These are phyloP conservation scores for Syzygium aqueum DNA, from an alignment of 345 rosid species.

Conservation along the genomic window DNA sequence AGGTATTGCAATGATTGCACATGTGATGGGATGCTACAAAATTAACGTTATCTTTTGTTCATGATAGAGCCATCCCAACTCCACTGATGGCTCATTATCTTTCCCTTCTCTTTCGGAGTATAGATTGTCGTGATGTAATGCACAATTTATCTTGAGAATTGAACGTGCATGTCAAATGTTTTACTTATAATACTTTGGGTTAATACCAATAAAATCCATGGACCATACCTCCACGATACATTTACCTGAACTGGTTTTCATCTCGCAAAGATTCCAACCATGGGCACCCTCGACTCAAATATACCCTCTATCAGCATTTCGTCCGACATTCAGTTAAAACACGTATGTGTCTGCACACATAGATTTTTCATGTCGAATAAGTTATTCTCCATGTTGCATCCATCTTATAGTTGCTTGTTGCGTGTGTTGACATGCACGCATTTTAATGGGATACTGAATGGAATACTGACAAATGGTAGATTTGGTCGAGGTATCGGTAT, in stretches of 20 bases:
- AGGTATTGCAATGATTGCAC: not conserved
- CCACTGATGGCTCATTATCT: not conserved
- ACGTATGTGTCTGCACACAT: not conserved
- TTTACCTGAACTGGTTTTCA: too few species aligned
- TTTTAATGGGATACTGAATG: not conserved
- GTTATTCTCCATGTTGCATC: not conserved
- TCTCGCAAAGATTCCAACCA: not conserved
- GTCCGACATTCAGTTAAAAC: too few species aligned
- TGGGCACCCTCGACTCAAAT: not conserved
- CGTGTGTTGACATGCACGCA: not conserved
- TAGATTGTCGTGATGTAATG: not conserved
- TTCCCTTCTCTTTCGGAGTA: not conserved
- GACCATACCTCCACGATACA: not conserved
- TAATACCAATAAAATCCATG: not conserved
- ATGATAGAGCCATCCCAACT: not conserved
- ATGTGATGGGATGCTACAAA: not conserved
- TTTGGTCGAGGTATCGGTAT: not conserved
- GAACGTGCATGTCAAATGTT: not conserved
- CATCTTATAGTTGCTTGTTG: not conserved
- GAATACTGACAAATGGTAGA: not conserved
- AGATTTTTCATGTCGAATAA: accelerated
- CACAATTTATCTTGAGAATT: not conserved
- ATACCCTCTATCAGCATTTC: accelerated
- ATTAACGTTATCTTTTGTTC: not conserved
- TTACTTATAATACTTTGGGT: not conserved